Evolutionary conservation across 140 eudicot species (phyloP), one percentile per base, ranked within the genome.

Genomic region (Bidens hawaiensis): DNA sequence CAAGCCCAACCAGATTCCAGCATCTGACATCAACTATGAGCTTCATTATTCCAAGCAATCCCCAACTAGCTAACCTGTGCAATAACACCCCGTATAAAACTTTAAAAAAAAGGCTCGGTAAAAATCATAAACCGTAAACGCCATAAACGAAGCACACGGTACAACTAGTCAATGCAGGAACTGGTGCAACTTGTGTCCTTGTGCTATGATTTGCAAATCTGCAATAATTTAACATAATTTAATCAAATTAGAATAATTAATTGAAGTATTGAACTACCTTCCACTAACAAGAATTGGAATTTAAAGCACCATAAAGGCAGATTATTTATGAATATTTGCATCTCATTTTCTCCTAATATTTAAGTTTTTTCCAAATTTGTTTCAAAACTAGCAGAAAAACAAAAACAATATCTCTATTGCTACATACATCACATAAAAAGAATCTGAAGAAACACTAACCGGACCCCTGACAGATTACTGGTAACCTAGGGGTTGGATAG

Each of bases 21-120:
- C 79, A 55, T 66, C 65, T 34, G 64, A 61, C n/a, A 62, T 40
- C 12, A 58, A 60, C 47, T 41, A 36, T 36, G 17, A 41, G 47
- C 5, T 41, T 41, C 47, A 41, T 41, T 41, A 41, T 41, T 41
- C 14, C 16, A 13, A 13, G 14, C 18, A 41, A 41, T 41, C 47
- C 18, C 47, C 18, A 41, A 14, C 14, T 23, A 24, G 25, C 28
- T 8, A 62, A 25, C 55, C 68, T 62, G 68, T 24, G 31, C 5
- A 24, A 43, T 43, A 10, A 43, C 24, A 42, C 10, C 55, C 55
- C n/a, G 15, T 8, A 14, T 16, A 41, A 41, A 41, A 41, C 12
- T 14, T 41, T n/a, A n/a, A n/a, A n/a, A n/a, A n/a, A 36, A 5
- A 17, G 47, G 8, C 17, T 27, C 42, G 4, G 2, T 8, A 56